Evolutionary conservation across 2,329 filamentous ascomycete genomes (phyloP).

Genomic region (Amylocarpus encephaloides): DNA sequence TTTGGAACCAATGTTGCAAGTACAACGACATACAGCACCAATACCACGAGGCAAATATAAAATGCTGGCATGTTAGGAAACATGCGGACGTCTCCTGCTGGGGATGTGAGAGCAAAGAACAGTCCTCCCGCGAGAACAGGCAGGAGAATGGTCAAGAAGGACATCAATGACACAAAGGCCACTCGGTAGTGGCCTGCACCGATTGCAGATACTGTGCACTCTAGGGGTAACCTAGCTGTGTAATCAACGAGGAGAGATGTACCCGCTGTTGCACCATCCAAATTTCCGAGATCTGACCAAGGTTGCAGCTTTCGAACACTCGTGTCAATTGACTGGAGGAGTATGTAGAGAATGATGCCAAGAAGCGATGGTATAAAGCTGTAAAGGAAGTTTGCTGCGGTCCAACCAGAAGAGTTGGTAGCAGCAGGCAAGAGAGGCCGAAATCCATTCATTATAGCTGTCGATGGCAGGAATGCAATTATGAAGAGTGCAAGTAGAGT

Average conservation of each 20-base stretch:
- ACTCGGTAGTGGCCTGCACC: constrained; percentile 57
- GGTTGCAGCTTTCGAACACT: constrained; percentile 60
- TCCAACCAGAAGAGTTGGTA: constrained; percentile 62
- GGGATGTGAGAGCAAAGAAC: constrained; percentile 65
- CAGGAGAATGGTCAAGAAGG: constrained; percentile 53
- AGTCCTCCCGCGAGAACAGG: constrained; percentile 63
- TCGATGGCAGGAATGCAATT: constrained; percentile 69
- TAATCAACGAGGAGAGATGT: constrained; percentile 65
- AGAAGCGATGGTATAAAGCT: constrained; percentile 65
- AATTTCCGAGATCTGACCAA: constrained; percentile 56
- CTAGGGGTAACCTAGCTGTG: constrained; percentile 54
- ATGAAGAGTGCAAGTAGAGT: constrained; percentile 66
- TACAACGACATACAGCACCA: constrained; percentile 62
- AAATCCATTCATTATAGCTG: constrained; percentile 64
- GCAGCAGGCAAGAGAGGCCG: constrained; percentile 57
- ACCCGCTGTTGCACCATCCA: constrained; percentile 55
- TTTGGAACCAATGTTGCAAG: constrained; percentile 57
- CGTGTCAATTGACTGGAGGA: constrained; percentile 61
- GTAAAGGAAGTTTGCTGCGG: constrained; percentile 82
- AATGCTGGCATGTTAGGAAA: constrained; percentile 68
- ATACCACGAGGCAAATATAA: constrained; percentile 64
- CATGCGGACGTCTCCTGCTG: constrained; percentile 50
- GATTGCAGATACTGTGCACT: constrained; percentile 50
- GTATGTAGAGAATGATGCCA: constrained; percentile 60
- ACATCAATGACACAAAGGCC: constrained; percentile 53